These are phyloP conservation scores for Cichorium intybus DNA, from an alignment of 140 eudicot species.

Conservation along the genomic window DNA sequence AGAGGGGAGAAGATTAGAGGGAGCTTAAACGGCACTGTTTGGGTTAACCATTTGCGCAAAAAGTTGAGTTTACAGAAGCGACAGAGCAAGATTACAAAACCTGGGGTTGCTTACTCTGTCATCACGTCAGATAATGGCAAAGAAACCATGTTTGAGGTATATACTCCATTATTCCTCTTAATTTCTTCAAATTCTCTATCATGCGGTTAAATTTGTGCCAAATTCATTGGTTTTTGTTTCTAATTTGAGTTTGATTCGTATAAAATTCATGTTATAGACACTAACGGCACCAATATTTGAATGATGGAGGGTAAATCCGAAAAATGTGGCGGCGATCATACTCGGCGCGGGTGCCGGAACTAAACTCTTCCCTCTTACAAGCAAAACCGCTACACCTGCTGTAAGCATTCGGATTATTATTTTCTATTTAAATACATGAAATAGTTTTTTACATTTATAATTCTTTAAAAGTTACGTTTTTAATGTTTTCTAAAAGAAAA, in stretches of 20 bases:
- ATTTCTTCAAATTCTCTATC: too few relatives aligned
- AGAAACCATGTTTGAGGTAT: constrained; percentile 57
- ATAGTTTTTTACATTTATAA: not conserved
- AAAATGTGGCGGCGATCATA: constrained; percentile 89
- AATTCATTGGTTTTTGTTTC: constrained; percentile 2
- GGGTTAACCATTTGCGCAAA: constrained; percentile 42
- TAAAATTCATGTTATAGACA: constrained; percentile 31
- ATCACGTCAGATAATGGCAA: constrained; percentile 71
- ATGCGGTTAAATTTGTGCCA: not conserved
- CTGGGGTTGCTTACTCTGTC: constrained; percentile 78
- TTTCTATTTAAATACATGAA: not conserved
- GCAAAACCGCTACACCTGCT: constrained; percentile 94
- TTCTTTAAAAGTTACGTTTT: not conserved
- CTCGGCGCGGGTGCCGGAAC: constrained; percentile 97
- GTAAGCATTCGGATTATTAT: constrained; percentile 41
- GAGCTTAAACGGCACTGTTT: constrained; percentile 40
- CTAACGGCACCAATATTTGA: constrained; percentile 50
- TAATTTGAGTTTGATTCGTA: constrained; percentile 12
- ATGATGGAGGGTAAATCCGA: constrained; percentile 63
- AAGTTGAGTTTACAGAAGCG: constrained; percentile 45
- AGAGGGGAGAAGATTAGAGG: constrained; percentile 65
- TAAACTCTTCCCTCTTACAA: constrained; percentile 89
- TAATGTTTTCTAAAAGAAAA: not conserved
- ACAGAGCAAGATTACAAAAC: constrained; percentile 41
- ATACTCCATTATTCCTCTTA: too few relatives aligned